Evolutionary conservation across 768 basidiomycete species (phyloP).

Genomic region (Amanita inopinata): DNA sequence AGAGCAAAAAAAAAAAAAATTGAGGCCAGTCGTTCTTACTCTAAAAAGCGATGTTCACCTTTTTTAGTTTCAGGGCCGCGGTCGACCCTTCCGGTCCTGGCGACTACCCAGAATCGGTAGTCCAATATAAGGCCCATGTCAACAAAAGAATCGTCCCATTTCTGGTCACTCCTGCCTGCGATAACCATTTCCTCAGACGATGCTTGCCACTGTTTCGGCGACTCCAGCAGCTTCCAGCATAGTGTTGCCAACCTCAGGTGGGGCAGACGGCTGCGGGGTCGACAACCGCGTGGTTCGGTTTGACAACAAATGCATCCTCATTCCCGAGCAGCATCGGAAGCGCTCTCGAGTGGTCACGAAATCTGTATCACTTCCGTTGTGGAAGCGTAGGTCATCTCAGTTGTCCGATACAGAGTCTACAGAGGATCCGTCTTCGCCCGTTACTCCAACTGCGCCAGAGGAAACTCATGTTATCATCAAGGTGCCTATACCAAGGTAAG

Average conservation of each 20-base stretch:
- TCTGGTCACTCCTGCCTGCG: not conserved
- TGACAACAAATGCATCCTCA: constrained; percentile 63
- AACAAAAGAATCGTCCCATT: constrained; percentile 8
- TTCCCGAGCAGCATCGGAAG: constrained; percentile 46
- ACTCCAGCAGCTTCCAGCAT: not conserved
- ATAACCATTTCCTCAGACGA: constrained; percentile 5
- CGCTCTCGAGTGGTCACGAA: constrained; percentile 48
- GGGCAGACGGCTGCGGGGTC: not conserved
- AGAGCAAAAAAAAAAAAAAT: no score
- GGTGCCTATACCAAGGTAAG: constrained; percentile 53
- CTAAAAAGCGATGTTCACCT: not conserved
- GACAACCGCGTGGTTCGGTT: constrained; percentile 48
- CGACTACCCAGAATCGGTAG: not conserved
- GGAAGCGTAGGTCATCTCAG: constrained; percentile 25
- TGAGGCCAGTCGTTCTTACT: not conserved
- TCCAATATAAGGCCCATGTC: constrained; percentile 4
- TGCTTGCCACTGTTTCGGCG: constrained; percentile 4
- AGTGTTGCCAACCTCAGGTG: not conserved
- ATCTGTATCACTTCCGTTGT: constrained; percentile 61
- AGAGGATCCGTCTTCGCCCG: constrained; percentile 12
- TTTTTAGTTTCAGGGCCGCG: not conserved
- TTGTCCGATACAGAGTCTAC: constrained; percentile 16
- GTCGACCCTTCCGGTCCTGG: constrained; percentile 4
- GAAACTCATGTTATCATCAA: constrained; percentile 45
- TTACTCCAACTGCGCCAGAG: constrained; percentile 16